Base-by-base conservation (phyloP, 2,329 filamentous ascomycete species). In the Coniochaeta sp. region DNA sequence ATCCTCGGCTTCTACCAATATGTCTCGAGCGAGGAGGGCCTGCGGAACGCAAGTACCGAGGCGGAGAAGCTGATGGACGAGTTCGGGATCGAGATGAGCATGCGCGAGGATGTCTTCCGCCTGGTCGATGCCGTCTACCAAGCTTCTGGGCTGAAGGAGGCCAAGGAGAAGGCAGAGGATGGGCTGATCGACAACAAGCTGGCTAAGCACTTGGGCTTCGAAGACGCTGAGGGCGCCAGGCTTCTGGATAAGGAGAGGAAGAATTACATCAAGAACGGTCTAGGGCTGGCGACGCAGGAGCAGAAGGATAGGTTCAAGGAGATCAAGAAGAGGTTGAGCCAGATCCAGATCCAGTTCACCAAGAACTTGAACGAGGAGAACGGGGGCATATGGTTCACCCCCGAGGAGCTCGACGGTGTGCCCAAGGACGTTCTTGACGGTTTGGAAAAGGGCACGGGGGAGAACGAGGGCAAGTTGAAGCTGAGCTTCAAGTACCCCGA, bases 401-500 rank as follows among this genome's bases (percentile, higher is more conserved):
- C 75, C 3, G 81, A 89, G 64, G 85, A 95, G 74, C 79, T 95
- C 6, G 84, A 89, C 56, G 90, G 90, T 57, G 88, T 93, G 19
- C 89, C 90, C 0, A 74, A 82, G 19, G 89, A 93, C 70, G 83
- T 91, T 8, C 66, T 91, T 2, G 78, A 81, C 14, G 77, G 77
- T 1, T 76, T 93, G 60, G 86, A 90, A 72, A 89, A 90, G 75
- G 90, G 90, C 34, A 85, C 84, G 7, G 83, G 81, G 2, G 86
- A 87, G 63, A 88, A 89, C 62, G 88, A 90, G 70, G 87, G 89
- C 65, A 73, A 90, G 70, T 78, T 91, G 67, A 88, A 84, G 73
- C 78, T 93, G 44, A 87, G 84, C 6, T 93, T 93, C 81, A 93
- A 93, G 76, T 93, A 93, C 71, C 89, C 89, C 1, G 89, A 93